A percentile compares a stretch with the other conserved stretches of the same genome.
These are phyloP conservation scores for Coelastrella sp. DNA, from an alignment of 139 green algal genomes.

Conservation along the genomic window DNA sequence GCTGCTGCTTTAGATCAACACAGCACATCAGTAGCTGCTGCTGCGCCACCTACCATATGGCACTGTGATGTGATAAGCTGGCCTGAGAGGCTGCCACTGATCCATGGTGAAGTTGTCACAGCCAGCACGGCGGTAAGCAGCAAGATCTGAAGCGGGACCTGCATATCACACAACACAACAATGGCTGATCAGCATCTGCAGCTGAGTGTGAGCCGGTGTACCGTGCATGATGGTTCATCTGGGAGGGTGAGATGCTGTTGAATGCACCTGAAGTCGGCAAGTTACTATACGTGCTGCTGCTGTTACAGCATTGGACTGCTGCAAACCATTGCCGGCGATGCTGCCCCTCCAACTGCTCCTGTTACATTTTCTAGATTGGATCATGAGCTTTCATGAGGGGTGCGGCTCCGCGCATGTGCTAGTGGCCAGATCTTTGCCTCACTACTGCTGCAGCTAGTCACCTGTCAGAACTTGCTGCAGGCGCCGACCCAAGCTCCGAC, in stretches of 20 bases:
- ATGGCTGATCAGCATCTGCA: background rate
- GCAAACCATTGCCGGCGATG: no score
- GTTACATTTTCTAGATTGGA: no score
- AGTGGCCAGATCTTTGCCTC: no score
- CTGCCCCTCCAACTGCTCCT: no score
- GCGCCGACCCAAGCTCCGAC: background rate
- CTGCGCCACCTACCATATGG: background rate
- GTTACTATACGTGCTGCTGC: no score
- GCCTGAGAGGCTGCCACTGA: constrained; percentile 36
- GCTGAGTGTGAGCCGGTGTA: background rate
- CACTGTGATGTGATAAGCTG: constrained; percentile 39
- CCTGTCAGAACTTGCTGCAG: background rate
- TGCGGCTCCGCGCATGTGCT: no score
- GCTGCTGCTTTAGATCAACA: background rate
- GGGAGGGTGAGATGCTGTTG: no score
- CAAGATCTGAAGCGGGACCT: constrained; percentile 4
- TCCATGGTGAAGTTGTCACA: constrained; percentile 49
- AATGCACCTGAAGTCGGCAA: no score
- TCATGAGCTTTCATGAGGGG: no score
- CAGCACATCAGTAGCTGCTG: background rate
- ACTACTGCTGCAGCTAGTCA: background rate
- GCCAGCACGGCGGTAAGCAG: constrained; percentile 8
- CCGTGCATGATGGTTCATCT: no score
- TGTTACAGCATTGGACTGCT: no score
- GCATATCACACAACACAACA: background rate